Evolutionary conservation across 2,329 filamentous ascomycete species (phyloP).

Genomic region (Beauveria caledonica): DNA sequence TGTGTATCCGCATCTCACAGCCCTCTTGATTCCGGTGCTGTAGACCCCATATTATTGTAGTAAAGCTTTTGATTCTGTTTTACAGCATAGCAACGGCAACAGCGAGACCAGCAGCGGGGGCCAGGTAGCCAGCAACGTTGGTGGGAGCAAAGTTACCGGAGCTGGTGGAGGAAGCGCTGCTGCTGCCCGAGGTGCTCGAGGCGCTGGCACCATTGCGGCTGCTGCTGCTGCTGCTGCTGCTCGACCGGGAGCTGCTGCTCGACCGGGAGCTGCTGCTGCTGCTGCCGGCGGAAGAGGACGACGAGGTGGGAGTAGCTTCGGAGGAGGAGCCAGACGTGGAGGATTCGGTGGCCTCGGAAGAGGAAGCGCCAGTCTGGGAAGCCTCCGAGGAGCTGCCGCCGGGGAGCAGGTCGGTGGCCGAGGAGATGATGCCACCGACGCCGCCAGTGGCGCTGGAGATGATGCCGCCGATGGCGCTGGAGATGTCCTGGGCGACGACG

Average conservation of each 20-base stretch:
- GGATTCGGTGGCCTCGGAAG: not conserved
- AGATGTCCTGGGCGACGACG: constrained; percentile 3
- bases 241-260: not conserved
- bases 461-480: not conserved
- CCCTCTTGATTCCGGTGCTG: not conserved
- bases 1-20: not conserved
- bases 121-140: constrained; percentile 8
- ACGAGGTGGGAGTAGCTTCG: not conserved
- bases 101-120: constrained; percentile 9
- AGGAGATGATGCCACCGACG: constrained; percentile 5
- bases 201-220: not conserved
- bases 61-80: not conserved
- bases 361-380: too few relatives aligned
- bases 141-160: constrained; percentile 2
- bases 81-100: constrained; percentile 12
- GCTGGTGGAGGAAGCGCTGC: not conserved
- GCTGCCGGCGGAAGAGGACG: not conserved
- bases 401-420: not conserved
- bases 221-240: not conserved
- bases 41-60: not conserved
- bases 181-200: not conserved
- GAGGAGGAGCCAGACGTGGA: not conserved
- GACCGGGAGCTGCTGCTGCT: not conserved
- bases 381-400: not conserved
- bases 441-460: not conserved